Evolutionary conservation across 2,329 filamentous ascomycete genomes (phyloP), one percentile per base, ranked within the genome.

Genomic region (Cladophialophora bantiana): DNA sequence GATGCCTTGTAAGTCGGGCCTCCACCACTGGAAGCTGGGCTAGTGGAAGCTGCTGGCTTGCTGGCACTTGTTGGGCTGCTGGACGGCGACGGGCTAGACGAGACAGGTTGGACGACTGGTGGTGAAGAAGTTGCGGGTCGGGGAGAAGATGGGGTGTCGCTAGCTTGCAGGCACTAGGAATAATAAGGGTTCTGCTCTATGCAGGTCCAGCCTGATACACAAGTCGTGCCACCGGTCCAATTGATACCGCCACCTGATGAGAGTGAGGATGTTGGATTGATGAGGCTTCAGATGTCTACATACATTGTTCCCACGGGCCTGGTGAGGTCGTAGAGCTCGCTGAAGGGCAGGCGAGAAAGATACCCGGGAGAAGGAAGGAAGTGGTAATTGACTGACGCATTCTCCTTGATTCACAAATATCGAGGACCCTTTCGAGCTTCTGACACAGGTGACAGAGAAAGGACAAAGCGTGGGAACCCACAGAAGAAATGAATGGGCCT

Each of bases 211-310:
- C 74, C 75, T 64, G 74, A 73, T 10, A 52, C 73, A 65, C 78
- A 80, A 2, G 65, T 68, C 7, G 76, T 79, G 5, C 76, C 62
- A 2, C 77, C 78, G 10, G 73, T 75, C 72, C 74, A 80, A 45
- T 71, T 72, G 20, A 52, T 68, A 10, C 78, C 78, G 35, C 78
- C 78, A 59, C 78, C 69, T 71, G 60, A n/a, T 40, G 13, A 4
- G 4, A 31, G 31, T 50, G 5, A 64, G 32, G 7, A 50, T 34
- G 34, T 40, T 40, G 45, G n/a, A 15, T 53, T 4, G 13, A 38
- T 1, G 10, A 13, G 15, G 34, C 18, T 57, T 15, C n/a, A 35
- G 4, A 20, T 4, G 6, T 26, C 36, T 31, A 31, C 60, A 36
- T 66, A 71, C 69, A 71, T 63, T 71, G 69, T 45, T 54, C 69